Conservation (phyloP, 2,329 filamentous ascomycete genomes). For the Teratosphaeria zuluensis region DNA sequence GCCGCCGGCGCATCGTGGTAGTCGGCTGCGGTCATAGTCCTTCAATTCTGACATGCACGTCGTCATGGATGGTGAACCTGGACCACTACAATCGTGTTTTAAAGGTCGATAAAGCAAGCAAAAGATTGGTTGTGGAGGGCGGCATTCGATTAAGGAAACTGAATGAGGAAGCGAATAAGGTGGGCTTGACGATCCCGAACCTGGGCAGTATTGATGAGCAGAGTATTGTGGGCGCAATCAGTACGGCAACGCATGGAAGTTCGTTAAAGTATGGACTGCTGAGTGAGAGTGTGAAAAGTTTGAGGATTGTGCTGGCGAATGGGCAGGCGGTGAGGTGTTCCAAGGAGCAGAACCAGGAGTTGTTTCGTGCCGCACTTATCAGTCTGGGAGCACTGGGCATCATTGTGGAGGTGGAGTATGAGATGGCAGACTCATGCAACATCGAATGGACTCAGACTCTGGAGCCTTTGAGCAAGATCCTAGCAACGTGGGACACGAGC, state of each 20-base stretch:
- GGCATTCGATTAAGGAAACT: conserved; percentile 74
- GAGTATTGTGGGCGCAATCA: conserved; percentile 83
- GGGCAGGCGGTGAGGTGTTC: conserved; percentile 65
- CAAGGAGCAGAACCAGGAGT: conserved; percentile 55
- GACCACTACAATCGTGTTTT: conserved; percentile 70
- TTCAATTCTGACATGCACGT: conserved; percentile 83
- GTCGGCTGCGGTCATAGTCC: conserved; percentile 91
- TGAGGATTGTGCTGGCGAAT: conserved; percentile 75
- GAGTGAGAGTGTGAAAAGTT: conserved; percentile 62
- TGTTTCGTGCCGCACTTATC: conserved; percentile 81
- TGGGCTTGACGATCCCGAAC: conserved; percentile 79
- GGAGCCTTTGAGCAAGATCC: conserved; percentile 57
- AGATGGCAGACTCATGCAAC: conserved; percentile 70
- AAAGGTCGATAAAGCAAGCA: conserved; percentile 55
- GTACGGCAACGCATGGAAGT: conserved; percentile 88
- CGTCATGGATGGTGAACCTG: conserved; percentile 88
- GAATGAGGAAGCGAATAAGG: conserved; percentile 60
- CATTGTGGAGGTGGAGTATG: conserved; percentile 78
- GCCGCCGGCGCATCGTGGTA: conserved; percentile 70
- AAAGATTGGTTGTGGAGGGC: conserved; percentile 68
- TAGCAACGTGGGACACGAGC: conserved; percentile 59
- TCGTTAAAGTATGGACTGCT: conserved; percentile 75
- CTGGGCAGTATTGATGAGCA: conserved; percentile 92
- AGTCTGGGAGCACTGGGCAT: conserved; percentile 86
- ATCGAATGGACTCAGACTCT: conserved; percentile 79